phyloP scores from a whole-genome alignment of 495 filamentous ascomycete genomes.

The Lasiosphaeriaceae sp. region DNA sequence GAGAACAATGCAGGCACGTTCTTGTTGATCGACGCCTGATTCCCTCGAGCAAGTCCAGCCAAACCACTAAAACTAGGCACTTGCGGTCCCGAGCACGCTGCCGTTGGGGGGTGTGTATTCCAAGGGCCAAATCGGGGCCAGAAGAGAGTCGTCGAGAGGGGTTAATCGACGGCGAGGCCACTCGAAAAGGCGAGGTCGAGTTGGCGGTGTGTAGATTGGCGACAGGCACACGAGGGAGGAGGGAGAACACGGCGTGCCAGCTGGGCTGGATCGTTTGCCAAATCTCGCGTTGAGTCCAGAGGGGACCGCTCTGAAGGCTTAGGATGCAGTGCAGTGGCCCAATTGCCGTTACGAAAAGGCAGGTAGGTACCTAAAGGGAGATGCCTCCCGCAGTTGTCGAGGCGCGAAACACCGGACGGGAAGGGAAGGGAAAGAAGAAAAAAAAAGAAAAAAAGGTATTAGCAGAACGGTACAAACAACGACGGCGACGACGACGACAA shows the following conservation, averaged over 20 bases:
- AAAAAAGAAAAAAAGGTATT: neutral
- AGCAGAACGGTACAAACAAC: neutral
- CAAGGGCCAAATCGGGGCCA: neutral
- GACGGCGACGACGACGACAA: neutral
- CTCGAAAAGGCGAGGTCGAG: neutral
- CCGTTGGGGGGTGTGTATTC: neutral
- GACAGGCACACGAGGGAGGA: neutral
- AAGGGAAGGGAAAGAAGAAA: neutral
- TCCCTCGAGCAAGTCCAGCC: neutral
- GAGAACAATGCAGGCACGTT: conserved; percentile 23
- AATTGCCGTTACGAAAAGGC: neutral
- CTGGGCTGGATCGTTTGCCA: neutral
- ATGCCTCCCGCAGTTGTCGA: neutral
- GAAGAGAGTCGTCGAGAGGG: neutral
- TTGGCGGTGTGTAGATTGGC: conserved; percentile 13
- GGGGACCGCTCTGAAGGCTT: neutral
- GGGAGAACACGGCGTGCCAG: neutral
- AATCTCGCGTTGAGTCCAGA: conserved; percentile 1
- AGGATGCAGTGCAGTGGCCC: neutral
- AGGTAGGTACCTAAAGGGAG: neutral
- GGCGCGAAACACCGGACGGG: too few species aligned
- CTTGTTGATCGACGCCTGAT: conserved; percentile 10
- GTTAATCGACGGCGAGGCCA: neutral
- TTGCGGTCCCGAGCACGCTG: neutral
- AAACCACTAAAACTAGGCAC: neutral